Evolutionary conservation across 2,329 filamentous ascomycete genomes (phyloP).

Genomic region (Hirsutella thompsonii): DNA sequence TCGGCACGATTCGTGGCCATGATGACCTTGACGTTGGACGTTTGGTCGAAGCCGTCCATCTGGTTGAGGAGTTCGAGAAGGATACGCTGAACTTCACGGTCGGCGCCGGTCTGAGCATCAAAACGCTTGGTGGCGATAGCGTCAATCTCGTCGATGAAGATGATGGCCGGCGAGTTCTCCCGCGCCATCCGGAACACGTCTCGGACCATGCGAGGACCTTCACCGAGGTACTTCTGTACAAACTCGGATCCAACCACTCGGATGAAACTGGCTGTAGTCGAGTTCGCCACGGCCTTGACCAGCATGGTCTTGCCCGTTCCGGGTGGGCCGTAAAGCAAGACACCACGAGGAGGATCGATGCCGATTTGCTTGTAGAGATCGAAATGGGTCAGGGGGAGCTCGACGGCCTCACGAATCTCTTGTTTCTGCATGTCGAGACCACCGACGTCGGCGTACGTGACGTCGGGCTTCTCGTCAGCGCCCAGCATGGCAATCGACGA

Average conservation of each 20-base stretch:
- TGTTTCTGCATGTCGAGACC: slow-evolving; percentile 99
- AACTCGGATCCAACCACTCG: slow-evolving; percentile 97
- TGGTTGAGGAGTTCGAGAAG: slow-evolving; percentile 94
- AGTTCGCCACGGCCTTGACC: slow-evolving; percentile 97
- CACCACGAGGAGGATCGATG: slow-evolving; percentile 93
- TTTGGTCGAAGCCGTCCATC: slow-evolving; percentile 99
- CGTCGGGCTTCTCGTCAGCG: slow-evolving; percentile 91
- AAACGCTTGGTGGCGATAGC: slow-evolving; percentile 99
- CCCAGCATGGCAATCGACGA: slow-evolving; percentile 98
- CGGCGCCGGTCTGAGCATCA: slow-evolving; percentile 94
- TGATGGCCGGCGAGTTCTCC: slow-evolving; percentile 95
- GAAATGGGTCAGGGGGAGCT: slow-evolving; percentile 92
- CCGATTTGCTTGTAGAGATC: slow-evolving; percentile 99
- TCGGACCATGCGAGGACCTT: slow-evolving; percentile 96
- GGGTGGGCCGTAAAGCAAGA: slow-evolving; percentile 88
- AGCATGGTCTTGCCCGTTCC: slow-evolving; percentile 96
- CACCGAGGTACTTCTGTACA: slow-evolving; percentile 96
- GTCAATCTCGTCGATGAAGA: slow-evolving; percentile 99
- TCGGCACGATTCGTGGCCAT: slow-evolving; percentile 99
- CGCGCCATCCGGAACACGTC: slow-evolving; percentile 98
- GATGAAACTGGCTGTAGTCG: slow-evolving; percentile 95
- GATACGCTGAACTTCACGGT: slow-evolving; percentile 97
- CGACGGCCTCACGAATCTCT: slow-evolving; percentile 94
- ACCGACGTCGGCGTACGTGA: slow-evolving; percentile 95
- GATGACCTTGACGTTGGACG: slow-evolving; percentile 98